These are phyloP conservation scores for Amanita polypyramis DNA, from an alignment of 768 basidiomycete species.

Conservation along the genomic window DNA sequence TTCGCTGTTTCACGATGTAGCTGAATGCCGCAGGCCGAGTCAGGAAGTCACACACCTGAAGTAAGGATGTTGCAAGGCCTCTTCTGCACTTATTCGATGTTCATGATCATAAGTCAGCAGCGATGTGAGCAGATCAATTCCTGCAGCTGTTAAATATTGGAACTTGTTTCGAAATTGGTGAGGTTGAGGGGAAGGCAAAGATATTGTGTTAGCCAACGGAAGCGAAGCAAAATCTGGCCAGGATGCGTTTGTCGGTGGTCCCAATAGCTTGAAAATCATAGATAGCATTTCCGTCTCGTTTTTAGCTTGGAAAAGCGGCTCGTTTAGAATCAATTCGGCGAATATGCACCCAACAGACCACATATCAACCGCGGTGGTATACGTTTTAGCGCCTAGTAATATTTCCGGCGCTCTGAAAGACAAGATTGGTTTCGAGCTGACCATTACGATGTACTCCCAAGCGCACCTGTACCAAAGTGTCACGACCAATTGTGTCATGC, in stretches of 20 bases:
- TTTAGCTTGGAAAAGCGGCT: slow-evolving; percentile 97
- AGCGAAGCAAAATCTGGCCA: slow-evolving; percentile 83
- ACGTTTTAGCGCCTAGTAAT: slow-evolving; percentile 83
- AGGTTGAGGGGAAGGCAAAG: slow-evolving; percentile 63
- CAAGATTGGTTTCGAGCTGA: slow-evolving; percentile 8
- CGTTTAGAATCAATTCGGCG: slow-evolving; percentile 88
- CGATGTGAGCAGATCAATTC: slow-evolving; percentile 74
- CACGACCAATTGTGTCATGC: slow-evolving; percentile 96
- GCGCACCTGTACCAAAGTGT: slow-evolving; percentile 95
- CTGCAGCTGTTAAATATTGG: slow-evolving; percentile 71
- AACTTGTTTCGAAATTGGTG: slow-evolving; percentile 80
- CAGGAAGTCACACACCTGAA: slow-evolving; percentile 50
- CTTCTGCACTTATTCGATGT: slow-evolving; percentile 77
- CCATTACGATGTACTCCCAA: slow-evolving; percentile 2
- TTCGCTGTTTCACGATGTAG: slow-evolving; percentile 42
- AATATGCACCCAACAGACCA: slow-evolving; percentile 99
- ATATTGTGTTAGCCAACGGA: slow-evolving; percentile 74
- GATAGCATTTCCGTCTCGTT: slow-evolving; percentile 86
- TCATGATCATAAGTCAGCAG: slow-evolving; percentile 87
- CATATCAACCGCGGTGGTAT: slow-evolving; percentile 93
- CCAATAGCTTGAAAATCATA: slow-evolving; percentile 92
- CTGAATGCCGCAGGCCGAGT: background rate
- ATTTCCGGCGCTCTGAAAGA: slow-evolving; percentile 82
- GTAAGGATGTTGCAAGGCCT: slow-evolving; percentile 85
- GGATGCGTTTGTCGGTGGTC: slow-evolving; percentile 75